Percentiles rank a stretch among this genome's conserved stretches.
phyloP scores from a whole-genome alignment of 2,329 filamentous ascomycete species.

The Fonsecaea pugnacius region DNA sequence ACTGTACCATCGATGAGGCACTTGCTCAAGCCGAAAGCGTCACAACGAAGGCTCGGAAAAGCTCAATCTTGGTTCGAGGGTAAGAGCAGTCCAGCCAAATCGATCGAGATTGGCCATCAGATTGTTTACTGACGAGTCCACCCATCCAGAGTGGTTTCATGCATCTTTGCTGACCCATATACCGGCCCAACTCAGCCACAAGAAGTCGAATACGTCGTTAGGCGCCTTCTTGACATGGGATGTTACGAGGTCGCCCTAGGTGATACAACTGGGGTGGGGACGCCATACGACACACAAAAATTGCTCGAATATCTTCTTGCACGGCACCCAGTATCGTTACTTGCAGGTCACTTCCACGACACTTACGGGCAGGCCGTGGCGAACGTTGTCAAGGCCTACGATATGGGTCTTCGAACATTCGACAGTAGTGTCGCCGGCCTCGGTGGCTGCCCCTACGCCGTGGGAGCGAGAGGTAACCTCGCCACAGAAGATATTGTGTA shows the following conservation, averaged over 20 bases:
- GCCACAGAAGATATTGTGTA: slow-evolving; percentile 84
- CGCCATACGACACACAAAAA: slow-evolving; percentile 46
- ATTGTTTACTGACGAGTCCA: slow-evolving; percentile 38
- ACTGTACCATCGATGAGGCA: slow-evolving; percentile 47
- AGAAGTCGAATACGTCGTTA: slow-evolving; percentile 55
- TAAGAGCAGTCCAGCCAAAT: slow-evolving; percentile 37
- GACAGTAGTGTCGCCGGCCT: slow-evolving; percentile 79
- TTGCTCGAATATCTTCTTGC: slow-evolving; percentile 64
- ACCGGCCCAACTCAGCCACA: slow-evolving; percentile 59
- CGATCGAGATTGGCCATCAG: slow-evolving; percentile 40
- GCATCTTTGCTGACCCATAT: slow-evolving; percentile 52
- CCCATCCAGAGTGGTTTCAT: slow-evolving; percentile 40
- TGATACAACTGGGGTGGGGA: slow-evolving; percentile 93
- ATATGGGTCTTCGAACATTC: slow-evolving; percentile 77
- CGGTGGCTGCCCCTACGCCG: slow-evolving; percentile 83
- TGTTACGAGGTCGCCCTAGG: slow-evolving; percentile 89
- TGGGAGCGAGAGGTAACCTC: slow-evolving; percentile 84
- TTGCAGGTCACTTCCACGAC: slow-evolving; percentile 87
- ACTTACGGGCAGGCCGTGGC: slow-evolving; percentile 83
- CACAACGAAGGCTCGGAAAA: slow-evolving; percentile 36
- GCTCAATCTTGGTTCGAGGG: slow-evolving; percentile 38
- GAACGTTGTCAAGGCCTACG: slow-evolving; percentile 76
- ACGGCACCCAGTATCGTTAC: slow-evolving; percentile 51
- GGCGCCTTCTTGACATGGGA: slow-evolving; percentile 77
- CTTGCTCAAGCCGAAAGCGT: slow-evolving; percentile 44